phyloP scores from a whole-genome alignment of 257 asterid genomes.

The Sherardia arvensis region DNA sequence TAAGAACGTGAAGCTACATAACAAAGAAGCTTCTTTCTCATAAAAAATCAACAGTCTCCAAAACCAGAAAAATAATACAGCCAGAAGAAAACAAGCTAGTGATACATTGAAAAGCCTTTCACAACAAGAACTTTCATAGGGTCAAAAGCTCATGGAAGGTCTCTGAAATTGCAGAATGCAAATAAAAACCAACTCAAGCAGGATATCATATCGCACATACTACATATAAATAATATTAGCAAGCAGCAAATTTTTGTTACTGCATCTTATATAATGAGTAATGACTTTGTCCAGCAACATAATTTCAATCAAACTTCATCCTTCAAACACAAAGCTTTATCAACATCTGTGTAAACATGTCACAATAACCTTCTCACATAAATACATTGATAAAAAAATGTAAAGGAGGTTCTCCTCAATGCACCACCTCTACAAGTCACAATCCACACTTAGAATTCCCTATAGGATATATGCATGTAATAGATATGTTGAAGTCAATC shows the following conservation, averaged over 20 bases:
- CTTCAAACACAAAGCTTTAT: not conserved
- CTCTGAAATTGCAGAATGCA: not conserved
- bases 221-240: not conserved
- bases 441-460: not conserved
- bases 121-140: not conserved
- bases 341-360: not conserved
- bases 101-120: not conserved
- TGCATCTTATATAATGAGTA: not conserved
- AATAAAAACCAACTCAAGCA: not conserved
- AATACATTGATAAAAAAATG: not conserved
- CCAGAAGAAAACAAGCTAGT: not conserved
- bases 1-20: not conserved
- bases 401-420: slow-evolving; percentile 13
- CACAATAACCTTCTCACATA: not conserved
- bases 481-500: not conserved
- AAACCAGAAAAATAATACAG: not conserved
- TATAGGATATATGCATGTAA: no score
- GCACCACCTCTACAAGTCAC: slow-evolving; percentile 1
- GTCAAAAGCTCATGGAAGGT: not conserved
- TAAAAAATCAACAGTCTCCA: not conserved
- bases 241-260: not conserved
- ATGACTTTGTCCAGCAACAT: not conserved
- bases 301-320: not conserved
- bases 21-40: not conserved
- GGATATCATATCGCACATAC: no score